These are phyloP conservation scores for Lentinula boryana DNA, from an alignment of 768 basidiomycete genomes.

Conservation along the genomic window DNA sequence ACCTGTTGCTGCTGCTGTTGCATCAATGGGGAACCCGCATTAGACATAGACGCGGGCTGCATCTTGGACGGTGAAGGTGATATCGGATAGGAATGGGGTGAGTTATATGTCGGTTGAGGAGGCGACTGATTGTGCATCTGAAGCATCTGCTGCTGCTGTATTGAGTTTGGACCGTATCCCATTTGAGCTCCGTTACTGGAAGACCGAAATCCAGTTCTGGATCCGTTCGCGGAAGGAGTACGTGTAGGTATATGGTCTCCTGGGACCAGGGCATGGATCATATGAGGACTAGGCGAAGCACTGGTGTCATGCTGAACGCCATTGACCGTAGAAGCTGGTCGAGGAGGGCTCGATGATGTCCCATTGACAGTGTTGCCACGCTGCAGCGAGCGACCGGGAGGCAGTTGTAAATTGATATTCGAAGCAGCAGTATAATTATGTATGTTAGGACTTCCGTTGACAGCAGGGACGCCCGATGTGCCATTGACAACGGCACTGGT, in stretches of 20 bases:
- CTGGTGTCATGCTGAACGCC: not conserved
- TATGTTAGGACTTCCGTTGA: slow-evolving; percentile 29
- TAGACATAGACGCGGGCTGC: not conserved
- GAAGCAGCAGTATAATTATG: slow-evolving; percentile 21
- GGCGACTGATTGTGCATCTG: not conserved
- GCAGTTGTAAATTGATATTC: slow-evolving; percentile 38
- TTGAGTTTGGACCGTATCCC: not conserved
- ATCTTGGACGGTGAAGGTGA: slow-evolving; percentile 2
- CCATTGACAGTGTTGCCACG: slow-evolving; percentile 8
- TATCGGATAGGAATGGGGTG: not conserved
- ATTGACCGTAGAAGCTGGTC: not conserved
- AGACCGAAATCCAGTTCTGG: slow-evolving; percentile 34
- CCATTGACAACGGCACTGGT: not conserved
- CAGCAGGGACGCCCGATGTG: not conserved
- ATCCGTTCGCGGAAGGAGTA: slow-evolving; percentile 53
- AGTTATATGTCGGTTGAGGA: not conserved
- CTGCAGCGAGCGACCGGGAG: slow-evolving; percentile 32
- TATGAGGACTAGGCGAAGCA: not conserved
- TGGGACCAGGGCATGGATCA: not conserved
- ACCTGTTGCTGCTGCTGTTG: slow-evolving; percentile 7
- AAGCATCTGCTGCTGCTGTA: not conserved
- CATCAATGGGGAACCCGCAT: not conserved
- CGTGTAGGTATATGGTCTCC: slow-evolving; percentile 26
- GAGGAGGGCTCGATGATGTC: not conserved
- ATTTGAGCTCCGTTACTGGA: not conserved